Base-by-base conservation (phyloP, 805 yeast genomes). In the Starmera pachycereana region DNA sequence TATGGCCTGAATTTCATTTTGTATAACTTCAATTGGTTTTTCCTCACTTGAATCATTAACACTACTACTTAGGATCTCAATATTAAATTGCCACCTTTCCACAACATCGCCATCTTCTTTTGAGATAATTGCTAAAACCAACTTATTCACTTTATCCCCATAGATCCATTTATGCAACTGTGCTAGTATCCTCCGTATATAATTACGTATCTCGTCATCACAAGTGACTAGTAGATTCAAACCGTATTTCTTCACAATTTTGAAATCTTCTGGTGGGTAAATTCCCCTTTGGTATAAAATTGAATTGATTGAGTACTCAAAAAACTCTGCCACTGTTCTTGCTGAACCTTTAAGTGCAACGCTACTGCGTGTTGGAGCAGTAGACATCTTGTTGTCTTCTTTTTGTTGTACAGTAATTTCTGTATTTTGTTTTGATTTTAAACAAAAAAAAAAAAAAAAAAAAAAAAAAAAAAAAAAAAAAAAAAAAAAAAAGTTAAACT, bases 271-370 rank as follows among this genome's bases (percentile, higher is more conserved):
- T 4, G 84, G 70, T 0, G 96, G 95, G 51, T 89, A 89, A 14
- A 89, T 78, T 0, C 95, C 95, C 39, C 97, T 65, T 57, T 90
- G 97, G 57, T 81, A 89, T 6, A 90, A 69, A 22, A 89, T 84
- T 37, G 80, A 76, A 54, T 86, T 81, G 39, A 89, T 78, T 40
- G 90, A 74, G 56, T 77, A 85, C 50, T 85, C 79, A 51, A 89
- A 85, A 60, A 84, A 87, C 59, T 87, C 96, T 1, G 90, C 74
- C 1, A 88, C 86, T 0, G 76, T 68, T 45, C 78, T 76, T 10
- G 94, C 77, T 0, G 94, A 82, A 11, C 96, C 96, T 50, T 78
- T 78, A 11, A 65, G 57, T 1, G 62, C 42, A 7, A 40, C 77
- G 54, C 50, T 74, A 70, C 77, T 66, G 36, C 68, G 48, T 11